Evolutionary conservation across 805 yeast genomes (phyloP), one percentile per base, ranked within the genome.

Genomic region (Ogataea populi-albae): DNA sequence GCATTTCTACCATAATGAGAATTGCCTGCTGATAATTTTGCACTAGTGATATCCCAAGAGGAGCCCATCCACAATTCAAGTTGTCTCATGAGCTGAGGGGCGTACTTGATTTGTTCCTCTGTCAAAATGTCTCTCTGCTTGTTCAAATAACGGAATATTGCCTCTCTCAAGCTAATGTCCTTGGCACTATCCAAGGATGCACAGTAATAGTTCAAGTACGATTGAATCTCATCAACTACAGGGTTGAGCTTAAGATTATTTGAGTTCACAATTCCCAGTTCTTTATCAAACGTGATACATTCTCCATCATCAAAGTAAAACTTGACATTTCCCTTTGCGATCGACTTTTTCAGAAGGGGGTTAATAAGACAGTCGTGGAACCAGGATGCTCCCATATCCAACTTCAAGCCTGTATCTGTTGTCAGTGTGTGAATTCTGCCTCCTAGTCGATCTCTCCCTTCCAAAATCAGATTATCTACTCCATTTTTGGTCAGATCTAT

Each of bases 321-420:
- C 14, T 50, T 53, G 28, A 55, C 39, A 32, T 54, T 51, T 6
- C 49, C 47, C 30, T 32, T 35, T 2, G 27, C 46, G 11, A 52
- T 45, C 12, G 61, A 53, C 17, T 58, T 53, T 18, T 54, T 50
- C 35, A 71, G 62, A 5, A 66, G 55, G 3, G 60, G 58, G 41
- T 73, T 73, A 34, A 63, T 60, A 20, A 67, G 54, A 7, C 69
- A 55, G 23, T 72, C 73, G 45, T 73, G 79, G 48, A 71, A 73
- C 79, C 79, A 73, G 9, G 75, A 62, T 3, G 76, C 78, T 2
- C 79, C 79, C 14, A 72, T 41, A 49, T 73, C 79, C 41, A 70
- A 71, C 8, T 43, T 44, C 16, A 49, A 35, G 7, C 41, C 14
- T 1, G 58, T 47, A 6, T 35, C 47, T 24, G 46, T 20, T 32